A percentile compares a stretch with the other conserved stretches of the same genome.
These are phyloP conservation scores for Priceomyces medius DNA, from an alignment of 805 yeast species.

Conservation along the genomic window DNA sequence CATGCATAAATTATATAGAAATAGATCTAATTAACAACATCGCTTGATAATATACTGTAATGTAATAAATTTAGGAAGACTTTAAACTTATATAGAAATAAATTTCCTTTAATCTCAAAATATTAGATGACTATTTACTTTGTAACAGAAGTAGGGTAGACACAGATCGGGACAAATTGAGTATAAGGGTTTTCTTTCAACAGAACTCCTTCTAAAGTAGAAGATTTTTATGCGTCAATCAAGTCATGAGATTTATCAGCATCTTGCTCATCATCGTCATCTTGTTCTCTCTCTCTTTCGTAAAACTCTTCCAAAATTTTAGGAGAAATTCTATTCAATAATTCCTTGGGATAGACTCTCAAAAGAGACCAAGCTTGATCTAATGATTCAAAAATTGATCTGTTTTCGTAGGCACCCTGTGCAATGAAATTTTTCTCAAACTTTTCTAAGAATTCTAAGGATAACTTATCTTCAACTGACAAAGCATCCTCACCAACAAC, in stretches of 20 bases:
- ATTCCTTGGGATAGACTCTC: conserved; percentile 98
- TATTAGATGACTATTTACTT: no score
- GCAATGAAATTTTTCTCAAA: conserved; percentile 93
- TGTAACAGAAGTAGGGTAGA: no score
- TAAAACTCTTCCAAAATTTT: conserved; percentile 94
- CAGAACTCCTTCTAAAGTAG: no score
- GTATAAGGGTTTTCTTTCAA: no score
- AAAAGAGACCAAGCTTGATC: conserved; percentile 98
- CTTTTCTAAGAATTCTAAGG: conserved; percentile 95
- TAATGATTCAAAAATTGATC: conserved; percentile 90
- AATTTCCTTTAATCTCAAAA: no score
- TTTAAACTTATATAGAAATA: no score
- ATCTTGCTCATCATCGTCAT: conserved; percentile 49
- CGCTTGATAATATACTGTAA: no score
- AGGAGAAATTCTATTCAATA: conserved; percentile 97
- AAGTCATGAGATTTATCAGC: conserved; percentile 41
- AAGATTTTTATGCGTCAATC: conserved; percentile 39
- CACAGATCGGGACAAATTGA: no score
- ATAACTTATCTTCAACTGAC: conserved; percentile 94
- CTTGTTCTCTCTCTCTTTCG: conserved; percentile 78
- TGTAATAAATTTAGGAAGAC: no score
- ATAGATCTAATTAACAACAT: no score
- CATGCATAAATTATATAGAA: neutral
- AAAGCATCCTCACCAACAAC: conserved; percentile 99
- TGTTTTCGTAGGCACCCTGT: conserved; percentile 96